Evolutionary conservation across 2,329 filamentous ascomycete genomes (phyloP), one percentile per base, ranked within the genome.

Genomic region (Bipolaris cookei): DNA sequence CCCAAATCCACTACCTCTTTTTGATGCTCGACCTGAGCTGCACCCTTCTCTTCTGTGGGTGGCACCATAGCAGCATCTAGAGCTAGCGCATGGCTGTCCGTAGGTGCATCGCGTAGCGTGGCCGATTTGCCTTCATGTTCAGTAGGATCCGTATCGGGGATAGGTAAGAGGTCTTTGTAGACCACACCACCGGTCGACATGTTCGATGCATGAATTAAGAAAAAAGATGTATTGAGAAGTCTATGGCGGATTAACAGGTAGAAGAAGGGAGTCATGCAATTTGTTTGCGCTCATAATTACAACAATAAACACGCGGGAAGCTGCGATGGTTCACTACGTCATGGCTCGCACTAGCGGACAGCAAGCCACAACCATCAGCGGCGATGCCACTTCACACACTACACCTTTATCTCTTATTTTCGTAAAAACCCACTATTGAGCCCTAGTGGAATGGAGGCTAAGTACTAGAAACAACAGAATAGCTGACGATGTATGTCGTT

Each of bases 1-100:
- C 89, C 89, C 16, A 91, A 72, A 65, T 91, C 82, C 44, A 82
- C 82, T 3, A 89, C 86, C 56, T 89, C 86, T 34, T 80, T 68
- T 14, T 70, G 74, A 64, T 80, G 77, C 7, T 62, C 63, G 23
- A 74, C 43, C 65, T 82, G 79, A 1, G 78, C 79, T 23, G 72
- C 55, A 76, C 82, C 82, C 65, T 77, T 79, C 57, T 79, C 72
- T 35, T 70, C 69, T 13, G 62, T 62, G 10, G 58, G 53, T 8
- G 50, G 52, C 21, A 81, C 79, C 16, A 78, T 70, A 10, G 71
- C 68, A 32, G 71, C 67, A 32, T 72, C 72, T 58, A 77, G 68
- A 14, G 81, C 81, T 51, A 83, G 72, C 6, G 78, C 77, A 73
- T 83, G 81, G 66, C 79, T 81, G 25, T 74, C 75, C 5, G 80